Base-by-base conservation (phyloP, 139 green algal genomes). In the Chlorella sp. region DNA sequence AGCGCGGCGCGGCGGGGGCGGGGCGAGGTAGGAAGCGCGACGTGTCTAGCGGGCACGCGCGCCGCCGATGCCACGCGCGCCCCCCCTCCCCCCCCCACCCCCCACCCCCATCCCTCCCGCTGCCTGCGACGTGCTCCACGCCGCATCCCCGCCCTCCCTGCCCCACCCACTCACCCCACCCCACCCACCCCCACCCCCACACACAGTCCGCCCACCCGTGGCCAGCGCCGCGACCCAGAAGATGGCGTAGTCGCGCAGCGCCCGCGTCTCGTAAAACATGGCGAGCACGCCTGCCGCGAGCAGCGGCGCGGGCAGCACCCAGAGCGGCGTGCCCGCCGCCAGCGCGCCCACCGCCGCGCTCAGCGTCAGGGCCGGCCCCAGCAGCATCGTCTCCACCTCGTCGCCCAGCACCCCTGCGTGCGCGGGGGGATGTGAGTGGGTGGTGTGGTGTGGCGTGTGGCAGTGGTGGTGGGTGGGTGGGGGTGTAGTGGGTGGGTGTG, bases 231-330 rank as follows among this genome's bases (percentile, higher is more conserved):
- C 90, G 35, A 71, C 79, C 33, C 90, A 83, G 70, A 98, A 97
- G 6, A 98, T 63, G 38, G 78, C 43, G 80, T 97, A 97, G 83
- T 97, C 86, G 9, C 83, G 67, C 38, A 97, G 50, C 58, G 68
- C 71, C 19, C 79, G 35, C 2, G 84, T 89, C 65, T 97, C 90
- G 69, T 93, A 95, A 77, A 90, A 97, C 55, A 97, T 85, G 11
- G 90, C 91, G n/a, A 98, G 76, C 8, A 93, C 96, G 1, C 86
- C 82, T 21, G 90, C 91, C 5, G 86, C 87, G 36, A 94, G 71
- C 76, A 97, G 87, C 15, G 95, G 93, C 6, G 91, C 90, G 3
- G 93, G 91, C 77, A 98, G 86, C 73, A 92, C 88, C 43, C 68
- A 76, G 21, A 95, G 77, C 2, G 93, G 91, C 61, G 97, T 53